phyloP scores from a whole-genome alignment of 768 basidiomycete species.

The Grammothele lineata region DNA sequence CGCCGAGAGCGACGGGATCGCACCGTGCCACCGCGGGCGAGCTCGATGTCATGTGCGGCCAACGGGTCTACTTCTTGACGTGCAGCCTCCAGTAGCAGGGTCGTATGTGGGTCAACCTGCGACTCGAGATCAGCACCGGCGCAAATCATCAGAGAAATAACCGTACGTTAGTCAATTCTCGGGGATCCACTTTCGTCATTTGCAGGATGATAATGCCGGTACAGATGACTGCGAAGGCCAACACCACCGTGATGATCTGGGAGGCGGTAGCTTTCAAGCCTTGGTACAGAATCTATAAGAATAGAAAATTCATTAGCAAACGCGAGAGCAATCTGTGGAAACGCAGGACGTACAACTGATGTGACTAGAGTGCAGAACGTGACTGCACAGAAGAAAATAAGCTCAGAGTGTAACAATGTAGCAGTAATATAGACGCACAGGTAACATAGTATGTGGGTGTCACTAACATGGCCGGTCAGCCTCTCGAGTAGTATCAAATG shows the following conservation, averaged over 20 bases:
- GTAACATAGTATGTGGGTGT: conserved; percentile 82
- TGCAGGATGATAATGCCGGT: conserved; percentile 90
- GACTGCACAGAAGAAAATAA: conserved; percentile 34
- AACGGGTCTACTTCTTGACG: conserved; percentile 40
- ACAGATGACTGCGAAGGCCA: conserved; percentile 86
- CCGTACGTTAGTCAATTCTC: conserved; percentile 45
- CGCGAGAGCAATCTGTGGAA: neutral
- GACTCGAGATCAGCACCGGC: too few species aligned
- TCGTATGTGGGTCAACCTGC: conserved; percentile 81
- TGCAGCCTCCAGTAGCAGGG: conserved; percentile 80
- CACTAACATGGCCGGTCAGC: conserved; percentile 36
- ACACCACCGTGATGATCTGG: conserved; percentile 81
- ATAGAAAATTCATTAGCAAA: too few species aligned
- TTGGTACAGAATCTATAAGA: conserved; percentile 78
- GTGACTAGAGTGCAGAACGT: conserved; percentile 80
- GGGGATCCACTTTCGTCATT: conserved; percentile 89
- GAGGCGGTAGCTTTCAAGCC: conserved; percentile 72
- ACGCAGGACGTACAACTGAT: conserved; percentile 51
- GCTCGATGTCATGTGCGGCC: conserved; percentile 14
- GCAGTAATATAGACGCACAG: conserved; percentile 41
- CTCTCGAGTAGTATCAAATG: too few species aligned
- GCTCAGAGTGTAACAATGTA: too few species aligned
- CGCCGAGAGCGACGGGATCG: conserved; percentile 21
- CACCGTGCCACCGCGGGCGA: conserved; percentile 12
- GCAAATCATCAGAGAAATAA: too few species aligned